Evolutionary conservation across 1,284 basidiomycete species (phyloP).

Genomic region (Pascua guehoae): DNA sequence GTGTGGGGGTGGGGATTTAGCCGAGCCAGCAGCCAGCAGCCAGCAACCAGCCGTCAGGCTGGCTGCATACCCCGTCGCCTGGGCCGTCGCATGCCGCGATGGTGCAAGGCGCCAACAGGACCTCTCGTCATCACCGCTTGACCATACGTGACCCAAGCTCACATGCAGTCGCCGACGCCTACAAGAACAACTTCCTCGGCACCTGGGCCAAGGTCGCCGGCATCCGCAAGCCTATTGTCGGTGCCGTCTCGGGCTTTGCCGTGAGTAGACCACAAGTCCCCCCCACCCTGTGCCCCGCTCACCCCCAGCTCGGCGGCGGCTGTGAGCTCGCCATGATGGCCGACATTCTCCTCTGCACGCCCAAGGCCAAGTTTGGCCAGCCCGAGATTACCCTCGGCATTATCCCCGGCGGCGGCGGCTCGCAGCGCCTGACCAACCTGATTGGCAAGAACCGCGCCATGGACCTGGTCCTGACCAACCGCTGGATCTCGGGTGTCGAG

Average conservation of each 20-base stretch:
- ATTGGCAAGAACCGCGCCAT: constrained; percentile 93
- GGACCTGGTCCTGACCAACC: constrained; percentile 90
- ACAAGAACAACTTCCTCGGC: constrained; percentile 82
- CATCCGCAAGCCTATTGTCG: constrained; percentile 89
- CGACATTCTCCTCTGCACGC: constrained; percentile 94
- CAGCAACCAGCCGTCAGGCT: no score
- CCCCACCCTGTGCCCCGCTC: neutral
- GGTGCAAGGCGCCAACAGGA: neutral
- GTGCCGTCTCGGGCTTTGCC: constrained; percentile 92
- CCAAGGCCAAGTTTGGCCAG: constrained; percentile 89
- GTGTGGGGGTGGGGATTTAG: neutral
- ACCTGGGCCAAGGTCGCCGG: constrained; percentile 76
- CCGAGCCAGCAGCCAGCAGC: no score
- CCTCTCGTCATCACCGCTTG: neutral
- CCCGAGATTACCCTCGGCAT: constrained; percentile 97
- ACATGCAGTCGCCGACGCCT: constrained; percentile 71
- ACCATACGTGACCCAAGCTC: constrained; percentile 3
- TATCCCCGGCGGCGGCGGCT: constrained; percentile 65
- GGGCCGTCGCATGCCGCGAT: neutral
- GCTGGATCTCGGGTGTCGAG: constrained; percentile 73
- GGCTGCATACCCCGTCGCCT: no score
- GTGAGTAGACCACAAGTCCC: constrained; percentile 54
- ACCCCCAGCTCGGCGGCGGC: constrained; percentile 77
- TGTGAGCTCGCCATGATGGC: constrained; percentile 93
- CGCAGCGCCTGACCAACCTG: constrained; percentile 67